phyloP scores from a whole-genome alignment of 2,329 filamentous ascomycete species.

The Didymella segeticola region DNA sequence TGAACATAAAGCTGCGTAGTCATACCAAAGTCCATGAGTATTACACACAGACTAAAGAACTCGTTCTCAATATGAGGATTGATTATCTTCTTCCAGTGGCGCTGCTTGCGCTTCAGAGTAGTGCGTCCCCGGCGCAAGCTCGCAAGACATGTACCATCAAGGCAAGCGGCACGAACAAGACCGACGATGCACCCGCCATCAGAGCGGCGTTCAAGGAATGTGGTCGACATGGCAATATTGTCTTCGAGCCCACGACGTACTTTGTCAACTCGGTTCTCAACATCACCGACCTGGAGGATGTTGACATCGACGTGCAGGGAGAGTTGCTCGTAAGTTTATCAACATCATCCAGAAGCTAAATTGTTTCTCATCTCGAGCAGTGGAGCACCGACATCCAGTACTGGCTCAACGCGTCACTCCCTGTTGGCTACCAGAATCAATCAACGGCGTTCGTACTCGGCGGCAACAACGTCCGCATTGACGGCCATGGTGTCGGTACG shows the following conservation, averaged over 20 bases:
- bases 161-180: constrained; percentile 26
- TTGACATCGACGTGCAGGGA: constrained; percentile 36
- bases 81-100: neutral
- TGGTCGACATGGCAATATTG: constrained; percentile 26
- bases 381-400: constrained; percentile 36
- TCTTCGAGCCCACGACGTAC: constrained; percentile 34
- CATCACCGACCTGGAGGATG: constrained; percentile 31
- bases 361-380: constrained; percentile 7
- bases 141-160: constrained; percentile 25
- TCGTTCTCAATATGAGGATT: neutral
- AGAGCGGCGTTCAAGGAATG: constrained; percentile 33
- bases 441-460: constrained; percentile 48
- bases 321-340: constrained; percentile 23
- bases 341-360: neutral
- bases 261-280: constrained; percentile 32
- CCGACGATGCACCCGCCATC: constrained; percentile 39
- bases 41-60: neutral
- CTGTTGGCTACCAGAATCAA: constrained; percentile 45
- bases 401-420: constrained; percentile 38
- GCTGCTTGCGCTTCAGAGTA: neutral
- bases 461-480: constrained; percentile 58
- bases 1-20: neutral
- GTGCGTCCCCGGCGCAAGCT: neutral
- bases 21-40: too few species aligned
- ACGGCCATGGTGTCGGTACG: constrained; percentile 60